These are phyloP conservation scores for Penicillium coprophilum DNA, from an alignment of 495 filamentous ascomycete species.

Conservation along the genomic window DNA sequence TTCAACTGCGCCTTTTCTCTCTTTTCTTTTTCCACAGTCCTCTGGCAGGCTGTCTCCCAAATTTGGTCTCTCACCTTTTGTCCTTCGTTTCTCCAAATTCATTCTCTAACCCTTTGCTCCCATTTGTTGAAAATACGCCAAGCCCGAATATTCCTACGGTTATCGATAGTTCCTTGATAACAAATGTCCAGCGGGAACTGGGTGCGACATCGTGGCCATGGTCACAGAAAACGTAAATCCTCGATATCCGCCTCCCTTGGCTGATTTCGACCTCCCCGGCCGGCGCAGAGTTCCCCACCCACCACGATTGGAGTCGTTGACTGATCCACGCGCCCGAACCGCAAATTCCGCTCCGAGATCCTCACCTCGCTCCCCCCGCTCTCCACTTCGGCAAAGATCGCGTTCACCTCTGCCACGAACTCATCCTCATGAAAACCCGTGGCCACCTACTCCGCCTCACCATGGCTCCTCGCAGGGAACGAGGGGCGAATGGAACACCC, in stretches of 20 bases:
- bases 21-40: conserved; percentile 29
- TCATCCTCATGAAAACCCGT: conserved; percentile 29
- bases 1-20: conserved; percentile 23
- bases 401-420: conserved; percentile 32
- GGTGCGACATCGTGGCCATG: conserved; percentile 48
- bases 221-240: conserved; percentile 48
- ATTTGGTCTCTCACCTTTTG: conserved; percentile 8
- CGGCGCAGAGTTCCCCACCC: conserved; percentile 37
- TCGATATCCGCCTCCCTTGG: conserved; percentile 39
- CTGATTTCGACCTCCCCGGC: conserved; percentile 35
- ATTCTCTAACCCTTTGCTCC: conserved; percentile 4
- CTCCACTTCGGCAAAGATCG: conserved; percentile 23
- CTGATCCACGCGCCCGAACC: conserved; percentile 34
- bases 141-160: conserved; percentile 2
- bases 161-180: conserved; percentile 21
- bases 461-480: conserved; percentile 22
- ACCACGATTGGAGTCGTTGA: conserved; percentile 37
- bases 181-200: conserved; percentile 51
- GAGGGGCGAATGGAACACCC: conserved; percentile 24
- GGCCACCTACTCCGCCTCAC: conserved; percentile 32
- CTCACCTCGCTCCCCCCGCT: conserved; percentile 28
- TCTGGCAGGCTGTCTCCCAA: conserved; percentile 26
- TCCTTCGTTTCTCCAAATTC: conserved; percentile 14
- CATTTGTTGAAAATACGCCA: conserved; percentile 11
- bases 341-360: conserved; percentile 22